These are phyloP conservation scores for Aureobasidium sp. DNA, from an alignment of 2,329 filamentous ascomycete genomes.

Conservation along the genomic window DNA sequence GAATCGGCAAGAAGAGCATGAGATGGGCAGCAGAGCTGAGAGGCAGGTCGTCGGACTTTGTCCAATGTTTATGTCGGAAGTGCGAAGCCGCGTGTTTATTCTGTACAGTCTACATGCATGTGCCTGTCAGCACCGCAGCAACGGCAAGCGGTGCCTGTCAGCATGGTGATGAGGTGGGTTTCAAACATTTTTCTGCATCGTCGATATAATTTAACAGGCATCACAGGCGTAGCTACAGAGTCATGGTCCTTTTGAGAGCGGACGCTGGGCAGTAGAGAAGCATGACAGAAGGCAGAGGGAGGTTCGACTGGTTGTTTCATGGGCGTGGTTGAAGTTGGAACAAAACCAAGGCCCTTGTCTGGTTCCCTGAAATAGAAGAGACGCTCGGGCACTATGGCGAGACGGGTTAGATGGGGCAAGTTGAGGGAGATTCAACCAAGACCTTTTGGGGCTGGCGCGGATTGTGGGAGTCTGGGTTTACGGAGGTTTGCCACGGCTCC, in stretches of 20 bases:
- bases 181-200: neutral
- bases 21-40: neutral
- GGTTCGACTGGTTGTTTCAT: slow-evolving; percentile 4
- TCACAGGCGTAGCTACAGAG: neutral
- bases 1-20: neutral
- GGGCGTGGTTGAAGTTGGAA: neutral
- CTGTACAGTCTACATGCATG: neutral
- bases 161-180: neutral
- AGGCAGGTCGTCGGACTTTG: neutral
- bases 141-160: slow-evolving; percentile 8
- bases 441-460: neutral
- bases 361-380: slow-evolving; percentile 11
- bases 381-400: slow-evolving; percentile 8
- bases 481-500: slow-evolving; percentile 10
- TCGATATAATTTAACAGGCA: neutral
- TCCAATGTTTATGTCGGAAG: neutral
- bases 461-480: neutral
- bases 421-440: slow-evolving; percentile 13
- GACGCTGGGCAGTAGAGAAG: neutral
- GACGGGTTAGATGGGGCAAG: slow-evolving; percentile 9
- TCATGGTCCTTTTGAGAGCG: neutral
- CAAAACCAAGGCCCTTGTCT: neutral
- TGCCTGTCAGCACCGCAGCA: slow-evolving; percentile 9
- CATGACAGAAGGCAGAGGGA: neutral
- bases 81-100: neutral